These are phyloP conservation scores for Dentipellis sp. DNA, from an alignment of 768 basidiomycete genomes.

Conservation along the genomic window DNA sequence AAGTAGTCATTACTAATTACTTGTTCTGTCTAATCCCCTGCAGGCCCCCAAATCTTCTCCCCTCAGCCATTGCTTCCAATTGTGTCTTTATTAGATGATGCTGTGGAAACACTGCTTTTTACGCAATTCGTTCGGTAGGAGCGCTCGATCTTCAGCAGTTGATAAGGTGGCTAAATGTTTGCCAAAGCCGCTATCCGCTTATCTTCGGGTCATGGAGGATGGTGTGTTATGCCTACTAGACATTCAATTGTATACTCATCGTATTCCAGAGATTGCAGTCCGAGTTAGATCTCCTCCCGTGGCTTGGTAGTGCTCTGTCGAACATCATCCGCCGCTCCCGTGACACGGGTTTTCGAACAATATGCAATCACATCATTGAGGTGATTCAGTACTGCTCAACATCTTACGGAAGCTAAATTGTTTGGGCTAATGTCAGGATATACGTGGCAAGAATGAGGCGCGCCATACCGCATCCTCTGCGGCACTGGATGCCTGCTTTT, in stretches of 20 bases:
- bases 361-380: slow-evolving; percentile 36
- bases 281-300: slow-evolving; percentile 39
- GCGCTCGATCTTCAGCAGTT: slow-evolving; percentile 1
- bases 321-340: slow-evolving; percentile 45
- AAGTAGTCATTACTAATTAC: slow-evolving; percentile 25
- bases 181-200: slow-evolving; percentile 60
- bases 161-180: slow-evolving; percentile 1
- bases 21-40: slow-evolving; percentile 33
- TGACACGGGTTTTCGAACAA: slow-evolving; percentile 35
- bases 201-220: slow-evolving; percentile 64
- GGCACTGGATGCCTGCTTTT: not conserved
- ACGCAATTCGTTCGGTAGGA: slow-evolving; percentile 10
- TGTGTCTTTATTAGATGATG: slow-evolving; percentile 5
- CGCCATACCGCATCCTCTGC: not conserved
- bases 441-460: not conserved
- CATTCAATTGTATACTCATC: not conserved
- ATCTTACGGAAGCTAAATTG: not conserved
- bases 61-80: slow-evolving; percentile 9
- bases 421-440: not conserved
- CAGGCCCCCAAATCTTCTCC: slow-evolving; percentile 7
- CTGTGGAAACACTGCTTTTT: slow-evolving; percentile 4
- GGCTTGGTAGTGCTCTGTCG: slow-evolving; percentile 40
- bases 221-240: slow-evolving; percentile 25
- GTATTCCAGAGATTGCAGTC: slow-evolving; percentile 44
- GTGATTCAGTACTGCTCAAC: slow-evolving; percentile 21